Base-by-base conservation (phyloP, 371 early-diverging fungal species). In the Circinella minor region DNA sequence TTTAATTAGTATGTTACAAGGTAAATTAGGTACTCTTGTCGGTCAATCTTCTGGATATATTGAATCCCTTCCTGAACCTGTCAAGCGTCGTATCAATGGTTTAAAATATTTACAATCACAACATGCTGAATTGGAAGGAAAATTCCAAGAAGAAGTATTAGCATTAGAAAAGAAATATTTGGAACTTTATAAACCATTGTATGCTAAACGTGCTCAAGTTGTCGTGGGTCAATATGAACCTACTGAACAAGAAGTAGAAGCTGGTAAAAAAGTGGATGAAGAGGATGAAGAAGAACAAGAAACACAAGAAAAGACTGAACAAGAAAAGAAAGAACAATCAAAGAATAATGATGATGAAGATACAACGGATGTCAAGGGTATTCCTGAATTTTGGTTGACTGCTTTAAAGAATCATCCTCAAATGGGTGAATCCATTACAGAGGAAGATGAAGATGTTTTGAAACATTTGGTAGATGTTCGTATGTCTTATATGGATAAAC, bases 161-260 rank as follows among this genome's bases (percentile, higher is more conserved):
- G 96, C 89, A 61, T 84, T 98, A 39, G 99, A 98, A 83, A 96
- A 96, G 89, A 96, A 97, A 82, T 98, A 94, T 81, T 86, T 89
- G n/a, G 83, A 77, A 48, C 78, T 91, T 72, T 94, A 95, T 79
- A 87, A 89, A 68, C 98, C 98, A 46, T 81, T 95, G 36, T 97
- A 95, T 79, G 90, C 93, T 72, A 90, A 94, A 89, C 95, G 98
- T 75, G 79, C 88, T 63, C 83, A 87, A 59, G 86, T 96, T 37
- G 79, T 97, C 60, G 74, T 77, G 71, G 99, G 99, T 67, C 71
- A 80, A 48, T 79, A 82, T 67, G 97, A 98, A 81, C 97, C 98
- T 34, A 91, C 95, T 8, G 93, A 91, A 36, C 94, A 88, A 49
- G 96, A 96, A 83, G 86, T 92, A 63, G 82, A 86, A 34, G 78